phyloP scores from a whole-genome alignment of 768 basidiomycete species.

The Boletus tomentosulus region DNA sequence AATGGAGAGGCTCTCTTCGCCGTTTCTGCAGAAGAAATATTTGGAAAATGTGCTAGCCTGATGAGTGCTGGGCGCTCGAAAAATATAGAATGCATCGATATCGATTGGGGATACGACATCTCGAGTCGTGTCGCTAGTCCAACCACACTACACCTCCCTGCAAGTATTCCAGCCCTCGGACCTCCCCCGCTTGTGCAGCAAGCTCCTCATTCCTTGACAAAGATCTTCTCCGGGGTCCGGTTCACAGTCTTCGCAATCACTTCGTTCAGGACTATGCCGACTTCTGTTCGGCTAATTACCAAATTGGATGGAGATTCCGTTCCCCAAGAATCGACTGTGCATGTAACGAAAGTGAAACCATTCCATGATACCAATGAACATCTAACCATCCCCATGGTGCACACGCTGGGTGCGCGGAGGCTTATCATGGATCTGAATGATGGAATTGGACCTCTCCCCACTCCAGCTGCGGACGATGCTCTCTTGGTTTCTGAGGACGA shows the following conservation, averaged over 20 bases:
- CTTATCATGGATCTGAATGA: conserved; percentile 52
- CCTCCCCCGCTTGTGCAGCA: conserved; percentile 34
- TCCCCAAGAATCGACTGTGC: conserved; percentile 13
- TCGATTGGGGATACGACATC: conserved; percentile 46
- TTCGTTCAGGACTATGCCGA: conserved; percentile 20
- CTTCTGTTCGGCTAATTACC: conserved; percentile 23
- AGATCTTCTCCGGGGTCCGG: conserved; percentile 33
- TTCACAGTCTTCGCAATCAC: conserved; percentile 34
- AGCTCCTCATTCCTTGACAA: conserved; percentile 28
- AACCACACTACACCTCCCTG: conserved; percentile 14
- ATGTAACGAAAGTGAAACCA: conserved; percentile 24
- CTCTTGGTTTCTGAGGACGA: conserved; percentile 29
- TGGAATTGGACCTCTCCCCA: conserved; percentile 30
- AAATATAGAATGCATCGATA: conserved; percentile 39
- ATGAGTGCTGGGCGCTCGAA: conserved; percentile 49
- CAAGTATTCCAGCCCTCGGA: conserved; percentile 23
- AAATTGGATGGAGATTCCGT: conserved; percentile 25
- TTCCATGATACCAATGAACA: conserved; percentile 15
- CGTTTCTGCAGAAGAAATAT: conserved; percentile 40
- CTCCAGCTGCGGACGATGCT: conserved; percentile 21
- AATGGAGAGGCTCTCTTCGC: conserved; percentile 50
- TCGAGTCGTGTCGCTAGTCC: conserved; percentile 7
- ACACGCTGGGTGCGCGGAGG: conserved; percentile 50
- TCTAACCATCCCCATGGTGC: conserved; percentile 36
- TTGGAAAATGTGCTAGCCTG: conserved; percentile 45